Evolutionary conservation across 495 filamentous ascomycete genomes (phyloP).

Genomic region (Pseudotulostoma volvatum): DNA sequence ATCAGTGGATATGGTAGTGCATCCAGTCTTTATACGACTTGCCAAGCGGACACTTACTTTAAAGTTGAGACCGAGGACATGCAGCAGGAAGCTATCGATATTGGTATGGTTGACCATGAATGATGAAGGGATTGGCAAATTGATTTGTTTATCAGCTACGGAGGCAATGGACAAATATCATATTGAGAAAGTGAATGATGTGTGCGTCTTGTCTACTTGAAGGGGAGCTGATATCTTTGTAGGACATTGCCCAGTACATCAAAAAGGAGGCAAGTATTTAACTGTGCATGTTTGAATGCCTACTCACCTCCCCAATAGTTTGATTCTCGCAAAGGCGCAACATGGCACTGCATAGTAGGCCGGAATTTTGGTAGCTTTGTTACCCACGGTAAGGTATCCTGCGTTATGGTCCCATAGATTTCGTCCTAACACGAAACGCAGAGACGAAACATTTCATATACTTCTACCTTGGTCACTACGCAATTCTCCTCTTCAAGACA

Average conservation of each 20-base stretch:
- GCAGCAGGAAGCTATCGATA: conserved; percentile 85
- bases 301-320: conserved; percentile 40
- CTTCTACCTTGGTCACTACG: conserved; percentile 97
- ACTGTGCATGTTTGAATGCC: conserved; percentile 3
- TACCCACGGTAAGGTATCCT: conserved; percentile 62
- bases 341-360: conserved; percentile 97
- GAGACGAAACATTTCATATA: conserved; percentile 99
- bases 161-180: conserved; percentile 86
- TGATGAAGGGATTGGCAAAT: too few relatives aligned
- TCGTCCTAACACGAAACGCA: conserved; percentile 17
- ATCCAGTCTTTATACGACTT: not conserved
- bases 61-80: conserved; percentile 74
- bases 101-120: conserved; percentile 57
- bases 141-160: too few relatives aligned
- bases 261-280: conserved; percentile 64
- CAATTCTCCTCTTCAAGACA: conserved; percentile 98
- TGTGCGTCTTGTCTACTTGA: conserved; percentile 1
- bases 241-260: conserved; percentile 96
- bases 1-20: conserved; percentile 90
- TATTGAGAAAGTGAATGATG: conserved; percentile 65
- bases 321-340: conserved; percentile 78
- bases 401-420: not conserved
- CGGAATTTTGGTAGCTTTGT: conserved; percentile 99
- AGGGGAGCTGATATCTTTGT: not conserved
- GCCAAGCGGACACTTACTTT: not conserved